Evolutionary conservation across 305 asterid genomes (phyloP).

Genomic region (Stenogyne calaminthoides): DNA sequence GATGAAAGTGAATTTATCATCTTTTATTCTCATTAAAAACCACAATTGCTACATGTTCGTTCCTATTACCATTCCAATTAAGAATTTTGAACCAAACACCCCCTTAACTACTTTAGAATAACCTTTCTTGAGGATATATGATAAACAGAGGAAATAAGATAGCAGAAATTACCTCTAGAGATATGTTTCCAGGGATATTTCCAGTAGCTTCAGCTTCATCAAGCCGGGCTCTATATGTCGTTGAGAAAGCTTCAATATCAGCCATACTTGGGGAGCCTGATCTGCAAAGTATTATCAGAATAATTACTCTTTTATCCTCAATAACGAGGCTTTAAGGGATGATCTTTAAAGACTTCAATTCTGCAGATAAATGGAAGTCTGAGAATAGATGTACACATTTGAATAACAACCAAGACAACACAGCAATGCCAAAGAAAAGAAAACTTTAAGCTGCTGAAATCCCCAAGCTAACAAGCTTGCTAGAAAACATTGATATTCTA

Average conservation of each 20-base stretch:
- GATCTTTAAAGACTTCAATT: background rate
- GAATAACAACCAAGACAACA: background rate
- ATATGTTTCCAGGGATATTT: constrained; percentile 60
- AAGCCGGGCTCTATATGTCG: constrained; percentile 56
- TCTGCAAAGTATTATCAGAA: constrained; percentile 48
- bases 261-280: constrained; percentile 84
- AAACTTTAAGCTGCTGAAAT: no score
- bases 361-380: background rate
- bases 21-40: no score
- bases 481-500: no score
- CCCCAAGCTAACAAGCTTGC: no score
- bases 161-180: constrained; percentile 60
- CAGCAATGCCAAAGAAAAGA: background rate
- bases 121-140: background rate
- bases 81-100: no score
- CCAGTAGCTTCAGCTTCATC: constrained; percentile 75
- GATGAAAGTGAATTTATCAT: no score
- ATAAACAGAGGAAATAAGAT: constrained; percentile 15
- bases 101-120: no score
- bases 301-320: background rate
- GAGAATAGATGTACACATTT: background rate
- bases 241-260: constrained; percentile 83
- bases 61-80: no score
- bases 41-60: no score
- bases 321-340: background rate